Conservation (phyloP, 345 rosid species). For the Isatis tinctoria region DNA sequence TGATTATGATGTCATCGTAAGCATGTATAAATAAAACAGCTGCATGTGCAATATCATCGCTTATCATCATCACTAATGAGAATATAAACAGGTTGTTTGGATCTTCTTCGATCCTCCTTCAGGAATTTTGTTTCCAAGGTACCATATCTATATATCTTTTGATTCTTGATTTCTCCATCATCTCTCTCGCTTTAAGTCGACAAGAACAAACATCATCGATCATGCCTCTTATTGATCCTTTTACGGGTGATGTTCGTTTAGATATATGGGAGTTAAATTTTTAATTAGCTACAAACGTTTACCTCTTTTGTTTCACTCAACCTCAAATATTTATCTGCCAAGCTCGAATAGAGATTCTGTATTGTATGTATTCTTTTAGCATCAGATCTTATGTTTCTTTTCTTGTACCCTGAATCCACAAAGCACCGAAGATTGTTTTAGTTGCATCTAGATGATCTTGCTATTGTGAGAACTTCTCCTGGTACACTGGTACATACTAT, state of each 20-base stretch:
- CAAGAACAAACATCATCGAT: not conserved
- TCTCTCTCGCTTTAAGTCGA: not conserved
- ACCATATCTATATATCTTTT: not conserved
- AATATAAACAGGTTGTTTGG: not conserved
- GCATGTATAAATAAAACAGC: slow-evolving; percentile 8
- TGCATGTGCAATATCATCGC: not conserved
- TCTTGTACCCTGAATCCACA: not conserved
- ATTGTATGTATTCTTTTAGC: not conserved
- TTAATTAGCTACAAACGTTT: not conserved
- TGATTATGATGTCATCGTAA: slow-evolving; percentile 16
- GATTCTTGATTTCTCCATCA: not conserved
- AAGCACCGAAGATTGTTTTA: not conserved
- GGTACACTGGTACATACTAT: not conserved
- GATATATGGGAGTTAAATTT: not conserved
- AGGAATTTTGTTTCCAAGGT: slow-evolving; percentile 16
- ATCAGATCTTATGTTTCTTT: not conserved
- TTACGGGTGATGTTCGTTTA: not conserved
- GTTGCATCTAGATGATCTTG: not conserved
- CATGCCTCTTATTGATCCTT: not conserved
- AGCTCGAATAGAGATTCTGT: not conserved
- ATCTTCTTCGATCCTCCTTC: slow-evolving; percentile 14
- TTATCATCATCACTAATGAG: slow-evolving; percentile 10
- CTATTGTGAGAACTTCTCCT: not conserved
- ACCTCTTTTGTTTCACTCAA: not conserved
- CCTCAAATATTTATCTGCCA: not conserved